These are phyloP conservation scores for Hyparrhenia diplandra DNA, from an alignment of 176 grass and related monocot genomes.

Conservation along the genomic window DNA sequence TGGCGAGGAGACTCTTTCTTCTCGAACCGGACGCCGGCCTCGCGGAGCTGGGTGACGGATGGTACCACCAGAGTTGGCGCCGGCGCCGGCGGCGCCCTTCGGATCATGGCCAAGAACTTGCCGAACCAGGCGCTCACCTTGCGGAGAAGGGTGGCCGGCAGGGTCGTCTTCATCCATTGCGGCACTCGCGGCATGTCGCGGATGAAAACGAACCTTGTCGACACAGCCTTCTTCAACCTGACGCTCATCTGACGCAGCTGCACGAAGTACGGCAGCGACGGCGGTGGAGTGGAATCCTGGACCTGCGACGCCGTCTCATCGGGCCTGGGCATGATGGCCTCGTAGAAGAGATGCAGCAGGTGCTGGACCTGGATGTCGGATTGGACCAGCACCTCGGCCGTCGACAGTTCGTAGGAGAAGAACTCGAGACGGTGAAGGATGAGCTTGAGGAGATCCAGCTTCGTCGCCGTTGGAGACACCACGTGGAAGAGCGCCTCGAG, in stretches of 20 bases:
- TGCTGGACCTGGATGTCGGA: background rate
- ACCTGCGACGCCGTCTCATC: background rate
- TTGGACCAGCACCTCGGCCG: too few species aligned
- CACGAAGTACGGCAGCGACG: too few species aligned
- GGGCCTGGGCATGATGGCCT: background rate
- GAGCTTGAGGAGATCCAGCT: background rate
- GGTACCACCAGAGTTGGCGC: background rate
- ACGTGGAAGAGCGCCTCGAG: background rate
- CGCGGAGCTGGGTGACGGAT: background rate
- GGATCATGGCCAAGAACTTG: background rate
- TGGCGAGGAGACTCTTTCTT: background rate
- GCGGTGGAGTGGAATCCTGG: background rate
- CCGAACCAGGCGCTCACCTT: background rate
- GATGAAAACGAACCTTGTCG: background rate
- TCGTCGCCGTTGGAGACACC: too few species aligned
- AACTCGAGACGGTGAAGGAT: background rate
- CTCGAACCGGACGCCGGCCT: background rate
- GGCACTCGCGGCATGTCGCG: background rate
- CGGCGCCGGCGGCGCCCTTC: background rate
- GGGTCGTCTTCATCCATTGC: background rate
- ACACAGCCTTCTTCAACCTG: background rate
- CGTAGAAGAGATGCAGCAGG: constrained; percentile 1
- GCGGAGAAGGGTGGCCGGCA: background rate
- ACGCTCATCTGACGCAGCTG: background rate
- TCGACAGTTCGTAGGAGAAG: background rate